Percentiles rank a stretch among this genome's conserved stretches.
phyloP scores from a whole-genome alignment of 129 eudicot genomes.

The Artemisia annua region DNA sequence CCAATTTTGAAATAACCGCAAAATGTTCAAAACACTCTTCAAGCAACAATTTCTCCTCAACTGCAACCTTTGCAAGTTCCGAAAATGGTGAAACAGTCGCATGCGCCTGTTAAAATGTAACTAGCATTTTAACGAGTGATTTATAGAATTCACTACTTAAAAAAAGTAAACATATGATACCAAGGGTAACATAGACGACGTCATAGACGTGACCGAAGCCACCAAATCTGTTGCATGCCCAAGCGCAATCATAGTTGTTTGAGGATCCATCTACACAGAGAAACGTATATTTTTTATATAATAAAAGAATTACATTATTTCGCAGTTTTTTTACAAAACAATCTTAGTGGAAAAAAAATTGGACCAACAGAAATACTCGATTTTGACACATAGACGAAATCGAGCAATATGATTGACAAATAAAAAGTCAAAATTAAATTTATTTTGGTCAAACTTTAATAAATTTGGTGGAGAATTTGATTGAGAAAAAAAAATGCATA shows the following conservation, averaged over 20 bases:
- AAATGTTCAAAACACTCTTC: slow-evolving; percentile 70
- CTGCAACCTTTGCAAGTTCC: slow-evolving; percentile 59
- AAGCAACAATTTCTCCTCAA: slow-evolving; percentile 59
- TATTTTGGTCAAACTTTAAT: too few species aligned
- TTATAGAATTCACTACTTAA: background rate
- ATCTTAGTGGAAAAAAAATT: too few species aligned
- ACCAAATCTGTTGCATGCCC: slow-evolving; percentile 58
- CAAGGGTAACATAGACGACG: slow-evolving; percentile 36
- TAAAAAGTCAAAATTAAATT: too few species aligned
- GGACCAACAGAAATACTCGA: too few species aligned
- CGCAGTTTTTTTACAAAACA: too few species aligned
- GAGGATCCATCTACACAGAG: slow-evolving; percentile 49
- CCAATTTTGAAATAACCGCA: slow-evolving; percentile 47
- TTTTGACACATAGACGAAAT: too few species aligned
- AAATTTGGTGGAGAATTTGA: too few species aligned
- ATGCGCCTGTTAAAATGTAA: slow-evolving; percentile 28
- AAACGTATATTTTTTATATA: too few species aligned
- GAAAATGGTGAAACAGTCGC: slow-evolving; percentile 32
- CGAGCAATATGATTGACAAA: too few species aligned
- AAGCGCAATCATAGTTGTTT: slow-evolving; percentile 37
- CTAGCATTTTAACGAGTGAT: background rate
- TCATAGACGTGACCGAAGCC: slow-evolving; percentile 32
- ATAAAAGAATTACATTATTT: too few species aligned
- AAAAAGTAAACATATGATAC: slow-evolving; percentile 26
- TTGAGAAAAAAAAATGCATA: too few species aligned